These are phyloP conservation scores for Coniochaeta ligniaria DNA, from an alignment of 2,329 filamentous ascomycete species.

Conservation along the genomic window DNA sequence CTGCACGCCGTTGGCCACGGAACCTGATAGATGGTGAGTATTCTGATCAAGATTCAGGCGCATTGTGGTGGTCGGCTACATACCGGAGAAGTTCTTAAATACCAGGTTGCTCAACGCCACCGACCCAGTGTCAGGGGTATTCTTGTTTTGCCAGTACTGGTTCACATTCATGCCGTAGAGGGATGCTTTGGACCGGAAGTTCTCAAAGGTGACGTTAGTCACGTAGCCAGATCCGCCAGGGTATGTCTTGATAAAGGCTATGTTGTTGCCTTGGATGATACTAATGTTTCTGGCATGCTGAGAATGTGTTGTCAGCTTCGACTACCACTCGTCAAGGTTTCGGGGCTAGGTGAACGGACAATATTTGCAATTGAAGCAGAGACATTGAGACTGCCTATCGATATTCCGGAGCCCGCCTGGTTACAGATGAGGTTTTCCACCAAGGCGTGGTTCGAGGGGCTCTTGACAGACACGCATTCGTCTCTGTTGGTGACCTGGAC, in stretches of 20 bases:
- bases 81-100: too few species aligned
- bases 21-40: slow-evolving; percentile 17
- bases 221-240: slow-evolving; percentile 28
- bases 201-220: slow-evolving; percentile 23
- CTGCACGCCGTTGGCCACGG: slow-evolving; percentile 14
- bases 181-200: slow-evolving; percentile 8
- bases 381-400: slow-evolving; percentile 24
- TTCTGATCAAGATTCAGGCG: too few species aligned
- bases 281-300: slow-evolving; percentile 25
- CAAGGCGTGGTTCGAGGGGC: slow-evolving; percentile 24
- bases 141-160: slow-evolving; percentile 7
- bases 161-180: slow-evolving; percentile 8
- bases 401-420: slow-evolving; percentile 24
- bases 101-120: slow-evolving; percentile 5
- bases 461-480: slow-evolving; percentile 28
- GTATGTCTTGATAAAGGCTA: slow-evolving; percentile 30
- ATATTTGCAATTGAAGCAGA: slow-evolving; percentile 19
- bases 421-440: slow-evolving; percentile 28
- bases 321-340: background rate
- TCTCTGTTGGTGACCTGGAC: slow-evolving; percentile 20
- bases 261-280: slow-evolving; percentile 25
- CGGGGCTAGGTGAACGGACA: background rate
- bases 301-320: too few species aligned
- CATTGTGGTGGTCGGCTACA: too few species aligned
- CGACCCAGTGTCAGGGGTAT: slow-evolving; percentile 4